Evolutionary conservation across 371 early-diverging fungal genomes (phyloP).

Genomic region (Actinomortierella ambigua): DNA sequence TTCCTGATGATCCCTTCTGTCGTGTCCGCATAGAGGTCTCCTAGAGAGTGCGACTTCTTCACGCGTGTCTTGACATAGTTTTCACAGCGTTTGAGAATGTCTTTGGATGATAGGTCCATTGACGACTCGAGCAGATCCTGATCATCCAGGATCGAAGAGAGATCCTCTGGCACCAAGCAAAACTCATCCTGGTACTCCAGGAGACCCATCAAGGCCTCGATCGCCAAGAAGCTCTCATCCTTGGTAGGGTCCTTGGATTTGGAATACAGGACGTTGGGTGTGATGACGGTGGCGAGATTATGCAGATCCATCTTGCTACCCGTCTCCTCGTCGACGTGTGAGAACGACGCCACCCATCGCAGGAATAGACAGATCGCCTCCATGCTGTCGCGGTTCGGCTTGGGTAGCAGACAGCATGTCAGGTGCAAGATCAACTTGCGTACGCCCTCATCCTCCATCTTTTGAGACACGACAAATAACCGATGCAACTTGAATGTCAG

Average conservation of each 20-base stretch:
- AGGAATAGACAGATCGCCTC: slow-evolving; percentile 86
- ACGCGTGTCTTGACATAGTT: slow-evolving; percentile 53
- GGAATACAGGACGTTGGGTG: slow-evolving; percentile 91
- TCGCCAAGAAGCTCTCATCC: slow-evolving; percentile 77
- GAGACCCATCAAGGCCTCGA: slow-evolving; percentile 75
- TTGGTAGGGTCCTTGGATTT: slow-evolving; percentile 82
- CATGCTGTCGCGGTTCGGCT: slow-evolving; percentile 89
- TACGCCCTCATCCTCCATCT: slow-evolving; percentile 54
- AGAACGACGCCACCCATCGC: slow-evolving; percentile 76
- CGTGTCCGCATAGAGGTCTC: slow-evolving; percentile 17
- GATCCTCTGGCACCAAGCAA: slow-evolving; percentile 75
- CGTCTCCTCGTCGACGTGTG: slow-evolving; percentile 65
- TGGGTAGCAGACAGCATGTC: slow-evolving; percentile 85
- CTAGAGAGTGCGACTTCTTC: slow-evolving; percentile 45
- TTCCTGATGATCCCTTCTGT: no score
- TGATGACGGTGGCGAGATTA: slow-evolving; percentile 91
- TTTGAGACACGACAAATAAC: slow-evolving; percentile 79
- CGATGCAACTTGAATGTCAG: slow-evolving; percentile 85
- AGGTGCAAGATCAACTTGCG: slow-evolving; percentile 72
- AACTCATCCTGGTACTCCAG: slow-evolving; percentile 77
- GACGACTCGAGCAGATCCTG: slow-evolving; percentile 60
- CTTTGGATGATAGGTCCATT: slow-evolving; percentile 63
- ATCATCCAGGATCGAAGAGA: slow-evolving; percentile 63
- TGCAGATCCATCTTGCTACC: slow-evolving; percentile 89
- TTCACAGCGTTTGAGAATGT: slow-evolving; percentile 70